These are phyloP conservation scores for Mortierella sp. DNA, from an alignment of 371 early-diverging fungal genomes.

Conservation along the genomic window DNA sequence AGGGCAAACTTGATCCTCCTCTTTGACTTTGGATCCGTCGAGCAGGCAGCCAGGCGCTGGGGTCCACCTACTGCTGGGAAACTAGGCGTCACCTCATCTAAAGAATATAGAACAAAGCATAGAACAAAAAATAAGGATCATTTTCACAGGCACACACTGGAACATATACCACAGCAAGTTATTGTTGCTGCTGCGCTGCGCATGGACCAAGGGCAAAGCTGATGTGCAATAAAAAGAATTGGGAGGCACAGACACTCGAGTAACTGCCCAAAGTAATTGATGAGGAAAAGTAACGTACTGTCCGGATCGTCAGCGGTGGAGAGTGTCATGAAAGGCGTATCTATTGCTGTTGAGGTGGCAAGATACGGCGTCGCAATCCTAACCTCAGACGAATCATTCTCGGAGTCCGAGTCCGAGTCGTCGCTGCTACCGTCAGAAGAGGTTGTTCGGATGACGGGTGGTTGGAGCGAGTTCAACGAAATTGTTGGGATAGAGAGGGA, in stretches of 20 bases:
- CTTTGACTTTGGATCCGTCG: slow-evolving; percentile 59
- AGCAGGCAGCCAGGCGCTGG: slow-evolving; percentile 56
- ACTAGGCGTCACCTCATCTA: slow-evolving; percentile 30
- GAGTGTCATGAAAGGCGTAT: slow-evolving; percentile 42
- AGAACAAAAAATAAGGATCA: neutral
- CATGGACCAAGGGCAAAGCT: slow-evolving; percentile 17
- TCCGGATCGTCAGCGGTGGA: slow-evolving; percentile 51
- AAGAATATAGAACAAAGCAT: neutral
- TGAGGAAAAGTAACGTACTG: slow-evolving; percentile 19
- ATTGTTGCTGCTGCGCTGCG: slow-evolving; percentile 19
- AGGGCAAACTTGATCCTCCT: slow-evolving; percentile 84
- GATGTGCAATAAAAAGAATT: neutral
- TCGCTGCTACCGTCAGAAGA: neutral
- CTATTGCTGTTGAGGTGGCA: slow-evolving; percentile 1
- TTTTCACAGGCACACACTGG: neutral
- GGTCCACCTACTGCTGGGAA: slow-evolving; percentile 59
- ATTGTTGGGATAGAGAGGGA: slow-evolving; percentile 29
- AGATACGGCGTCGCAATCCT: slow-evolving; percentile 17
- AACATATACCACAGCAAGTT: neutral
- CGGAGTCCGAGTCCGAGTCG: slow-evolving; percentile 40
- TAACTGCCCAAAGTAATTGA: neutral
- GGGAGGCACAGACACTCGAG: neutral
- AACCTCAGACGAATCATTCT: slow-evolving; percentile 22
- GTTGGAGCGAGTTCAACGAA: slow-evolving; percentile 29
- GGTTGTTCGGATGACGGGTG: slow-evolving; percentile 14